phyloP scores from a whole-genome alignment of 108 stramenopile genomes.

The Fistulifera pelliculosa region DNA sequence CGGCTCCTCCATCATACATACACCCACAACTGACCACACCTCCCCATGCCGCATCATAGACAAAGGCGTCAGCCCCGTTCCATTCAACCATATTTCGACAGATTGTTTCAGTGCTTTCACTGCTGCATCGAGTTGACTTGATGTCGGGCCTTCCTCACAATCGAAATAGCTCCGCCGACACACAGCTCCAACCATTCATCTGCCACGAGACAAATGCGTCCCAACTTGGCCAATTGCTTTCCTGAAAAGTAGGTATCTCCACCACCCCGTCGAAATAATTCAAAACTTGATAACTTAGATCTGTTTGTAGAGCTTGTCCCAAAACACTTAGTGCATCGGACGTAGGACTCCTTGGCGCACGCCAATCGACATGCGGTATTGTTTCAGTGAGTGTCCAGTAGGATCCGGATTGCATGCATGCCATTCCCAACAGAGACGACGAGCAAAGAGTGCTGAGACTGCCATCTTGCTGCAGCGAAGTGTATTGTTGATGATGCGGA shows the following conservation, averaged over 20 bases:
- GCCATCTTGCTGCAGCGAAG: slow-evolving; percentile 6
- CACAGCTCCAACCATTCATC: slow-evolving; percentile 64
- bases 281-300: slow-evolving; percentile 57
- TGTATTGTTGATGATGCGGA: slow-evolving; percentile 59
- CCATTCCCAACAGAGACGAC: slow-evolving; percentile 25
- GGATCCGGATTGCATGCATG: slow-evolving; percentile 30
- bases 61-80: slow-evolving; percentile 72
- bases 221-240: slow-evolving; percentile 87
- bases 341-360: slow-evolving; percentile 51
- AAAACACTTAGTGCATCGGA: slow-evolving; percentile 28
- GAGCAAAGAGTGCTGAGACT: slow-evolving; percentile 14
- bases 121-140: slow-evolving; percentile 35
- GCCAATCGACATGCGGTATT: slow-evolving; percentile 38
- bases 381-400: slow-evolving; percentile 23
- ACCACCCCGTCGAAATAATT: slow-evolving; percentile 74
- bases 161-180: slow-evolving; percentile 10
- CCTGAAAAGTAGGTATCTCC: slow-evolving; percentile 96
- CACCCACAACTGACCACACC: slow-evolving; percentile 90
- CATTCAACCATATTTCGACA: slow-evolving; percentile 88
- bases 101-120: slow-evolving; percentile 38
- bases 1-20: slow-evolving; percentile 37
- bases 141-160: slow-evolving; percentile 19
- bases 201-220: slow-evolving; percentile 74
- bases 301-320: slow-evolving; percentile 35
- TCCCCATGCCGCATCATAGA: slow-evolving; percentile 80